Evolutionary conservation across 2,329 filamentous ascomycete species (phyloP).

Genomic region (Paraphoma sp.): DNA sequence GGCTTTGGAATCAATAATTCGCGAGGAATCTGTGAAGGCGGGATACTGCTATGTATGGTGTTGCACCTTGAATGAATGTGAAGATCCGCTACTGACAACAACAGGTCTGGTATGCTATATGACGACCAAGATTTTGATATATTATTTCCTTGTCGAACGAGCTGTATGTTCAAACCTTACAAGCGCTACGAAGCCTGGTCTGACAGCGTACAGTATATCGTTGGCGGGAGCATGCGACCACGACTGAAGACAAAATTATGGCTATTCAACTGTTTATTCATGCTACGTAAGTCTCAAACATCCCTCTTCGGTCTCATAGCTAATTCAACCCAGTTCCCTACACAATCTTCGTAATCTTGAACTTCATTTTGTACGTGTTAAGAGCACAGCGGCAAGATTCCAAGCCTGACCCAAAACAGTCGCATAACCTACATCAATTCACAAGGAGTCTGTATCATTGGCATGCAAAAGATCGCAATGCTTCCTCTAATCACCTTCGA

Average conservation of each 20-base stretch:
- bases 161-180: slow-evolving; percentile 51
- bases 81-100: neutral
- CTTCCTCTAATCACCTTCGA: slow-evolving; percentile 69
- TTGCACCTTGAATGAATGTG: neutral
- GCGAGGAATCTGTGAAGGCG: slow-evolving; percentile 60
- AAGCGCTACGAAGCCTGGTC: neutral
- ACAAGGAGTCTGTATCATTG: slow-evolving; percentile 65
- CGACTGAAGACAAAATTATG: slow-evolving; percentile 66
- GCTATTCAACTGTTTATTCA: slow-evolving; percentile 66
- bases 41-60: slow-evolving; percentile 62
- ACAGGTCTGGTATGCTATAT: slow-evolving; percentile 64
- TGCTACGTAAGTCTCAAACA: slow-evolving; percentile 54
- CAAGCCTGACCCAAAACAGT: slow-evolving; percentile 39
- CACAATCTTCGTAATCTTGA: slow-evolving; percentile 59
- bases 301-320: neutral
- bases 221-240: slow-evolving; percentile 59
- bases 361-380: slow-evolving; percentile 64
- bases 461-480: slow-evolving; percentile 65
- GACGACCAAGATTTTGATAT: slow-evolving; percentile 71
- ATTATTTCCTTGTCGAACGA: slow-evolving; percentile 70
- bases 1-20: slow-evolving; percentile 64
- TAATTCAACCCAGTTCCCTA: slow-evolving; percentile 30
- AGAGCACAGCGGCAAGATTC: too few relatives aligned
- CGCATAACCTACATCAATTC: slow-evolving; percentile 63
- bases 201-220: slow-evolving; percentile 57